Base-by-base conservation (phyloP, 1,284 basidiomycete species). In the Leccinum solheimii region DNA sequence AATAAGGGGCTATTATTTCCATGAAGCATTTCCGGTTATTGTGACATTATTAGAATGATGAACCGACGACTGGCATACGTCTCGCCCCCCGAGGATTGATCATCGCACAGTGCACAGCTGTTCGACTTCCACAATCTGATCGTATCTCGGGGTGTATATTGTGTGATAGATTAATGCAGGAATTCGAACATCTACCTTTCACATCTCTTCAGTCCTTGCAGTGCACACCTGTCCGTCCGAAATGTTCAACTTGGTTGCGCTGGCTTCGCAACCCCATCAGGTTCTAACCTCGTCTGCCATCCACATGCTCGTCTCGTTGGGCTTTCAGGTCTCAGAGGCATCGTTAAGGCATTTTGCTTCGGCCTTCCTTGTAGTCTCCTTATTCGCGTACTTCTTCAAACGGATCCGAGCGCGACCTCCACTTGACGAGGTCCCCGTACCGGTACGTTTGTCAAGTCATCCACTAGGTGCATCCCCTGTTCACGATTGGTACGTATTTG, bases 51-150 rank as follows among this genome's bases (percentile, higher is more conserved):
- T 21, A 16, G 43, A 11, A 45, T 45, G 6, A 45, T 45, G 43
- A 21, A 13, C 43, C 10, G 43, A 45, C 43, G 43, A 10, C 43
- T 45, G n/a, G 19, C 43, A 45, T 45, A 21, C 19, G 2, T 21
- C 10, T 21, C 19, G 40, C 19, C 19, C 43, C 11, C 43, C 43
- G 43, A 45, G 19, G 43, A 45, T 45, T 45, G 43, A 45, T 45
- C 43, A 45, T 40, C 38, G 9, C 43, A 21, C 3, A 21, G 43
- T 13, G 19, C 43, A 45, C 43, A 45, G 43, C 43, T 45, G 19
- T 45, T 21, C 19, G 43, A 45, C 10, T 21, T 45, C 80, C 27
- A 30, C 27, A 30, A 30, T 30, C 50, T 30, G 50, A 52, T 52
- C 27, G 27, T 30, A 30, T 30, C 27, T 30, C n/a, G 27, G 16